Base-by-base conservation (phyloP, 306 rosid species). In the Cicer chorassanicum region DNA sequence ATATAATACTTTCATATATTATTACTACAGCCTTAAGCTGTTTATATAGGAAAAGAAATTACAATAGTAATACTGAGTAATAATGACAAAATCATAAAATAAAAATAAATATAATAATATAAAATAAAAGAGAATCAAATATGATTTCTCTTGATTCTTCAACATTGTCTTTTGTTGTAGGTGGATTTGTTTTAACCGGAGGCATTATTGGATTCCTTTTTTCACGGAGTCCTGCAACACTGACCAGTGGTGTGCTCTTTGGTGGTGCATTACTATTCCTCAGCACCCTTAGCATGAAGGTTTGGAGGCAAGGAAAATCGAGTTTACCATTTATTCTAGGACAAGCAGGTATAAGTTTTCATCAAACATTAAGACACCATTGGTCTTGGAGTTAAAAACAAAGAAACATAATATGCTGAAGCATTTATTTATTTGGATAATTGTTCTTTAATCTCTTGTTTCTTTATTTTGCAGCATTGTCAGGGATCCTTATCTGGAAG, bases 241-340 rank as follows among this genome's bases (percentile, higher is more conserved):
- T 93, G 65, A 77, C 74, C 77, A 69, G 81, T 15, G 91, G 95
- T 64, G 82, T 93, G 78, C 79, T 93, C 55, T 85, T 71, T 63
- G 98, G 97, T 34, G 98, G 93, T 54, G 92, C 96, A 70, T 88
- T 94, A 84, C 90, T 94, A 68, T 84, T 90, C 78, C 89, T 94
- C 43, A 94, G 98, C 82, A 85, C 91, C 73, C 61, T 75, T 46
- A 94, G 96, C 89, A 75, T 94, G 86, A 91, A 90, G 90, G 91
- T 94, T 55, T 94, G 98, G 98, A 90, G 87, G 88, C 90, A 86
- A 82, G 97, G 98, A 62, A 94, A 91, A 76, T 91, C 98, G 9
- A 87, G 97, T 81, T 57, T 87, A 60, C 96, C 96, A 3, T 94
- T 81, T 80, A 94, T 94, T 75, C 81, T 94, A 43, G 96, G 96